Evolutionary conservation across 2,329 filamentous ascomycete genomes (phyloP), one percentile per base, ranked within the genome.

Genomic region (Aspergillus caelatus): DNA sequence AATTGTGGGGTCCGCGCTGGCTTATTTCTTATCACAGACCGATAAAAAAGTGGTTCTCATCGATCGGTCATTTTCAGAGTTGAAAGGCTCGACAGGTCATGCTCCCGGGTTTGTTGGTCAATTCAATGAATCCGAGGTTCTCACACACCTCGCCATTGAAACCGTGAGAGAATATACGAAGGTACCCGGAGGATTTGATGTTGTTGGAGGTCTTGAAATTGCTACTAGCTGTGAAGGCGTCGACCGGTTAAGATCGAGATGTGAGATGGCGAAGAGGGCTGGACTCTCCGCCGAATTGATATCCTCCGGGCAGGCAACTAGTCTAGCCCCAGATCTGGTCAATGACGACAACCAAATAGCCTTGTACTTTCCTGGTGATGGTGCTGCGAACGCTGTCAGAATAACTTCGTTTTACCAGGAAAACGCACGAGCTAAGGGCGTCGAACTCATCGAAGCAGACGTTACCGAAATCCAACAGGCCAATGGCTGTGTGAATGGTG

Each of bases 91-190:
- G 10, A 78, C 75, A 0, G 72, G 72, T 19, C 67, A 73, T 59
- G 75, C 76, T 4, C 76, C 76, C 7, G 75, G 75, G 1, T 76
- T 77, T 30, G 68, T 78, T 7, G 76, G 75, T 26, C 74, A 78
- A 60, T 74, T 72, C 59, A 78, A 78, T 46, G 73, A 76, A 50
- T 74, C 71, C 9, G 43, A 69, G 1, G 67, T 72, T 2, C 63
- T 77, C 14, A 78, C 75, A 1, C 70, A 58, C 12, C 68, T 78
- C 5, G 75, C 75, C 0, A 68, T 73, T 28, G 71, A 75, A 6
- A 76, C 68, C 0, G 73, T 75, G 8, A 65, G 65, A 11, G 74
- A 75, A 56, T 75, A 76, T 46, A 60, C 62, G n/a, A 65, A 67
- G 32, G 66, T 76, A 8, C 71, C 73, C 0, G 67, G 64, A 23